A percentile compares a stretch with the other conserved stretches of the same genome.
phyloP scores from a whole-genome alignment of 306 rosid genomes.

The Vicia faba region DNA sequence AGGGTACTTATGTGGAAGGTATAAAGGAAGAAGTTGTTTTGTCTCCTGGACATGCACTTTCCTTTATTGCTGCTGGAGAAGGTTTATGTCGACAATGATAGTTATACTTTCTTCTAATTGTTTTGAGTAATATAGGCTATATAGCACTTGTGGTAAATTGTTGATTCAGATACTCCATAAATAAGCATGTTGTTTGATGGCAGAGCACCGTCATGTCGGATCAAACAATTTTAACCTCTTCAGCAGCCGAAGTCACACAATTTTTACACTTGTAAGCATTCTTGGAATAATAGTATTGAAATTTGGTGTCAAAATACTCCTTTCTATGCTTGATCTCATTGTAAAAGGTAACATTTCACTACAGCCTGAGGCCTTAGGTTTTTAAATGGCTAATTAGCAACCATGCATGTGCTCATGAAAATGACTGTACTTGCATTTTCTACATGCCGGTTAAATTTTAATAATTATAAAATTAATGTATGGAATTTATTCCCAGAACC shows the following conservation, averaged over 20 bases:
- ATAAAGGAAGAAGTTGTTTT: slow-evolving; percentile 98
- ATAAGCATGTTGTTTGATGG: slow-evolving; percentile 37
- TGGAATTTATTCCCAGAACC: not conserved
- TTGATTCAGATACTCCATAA: slow-evolving; percentile 23
- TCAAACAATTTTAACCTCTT: slow-evolving; percentile 96
- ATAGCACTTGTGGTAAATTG: slow-evolving; percentile 19
- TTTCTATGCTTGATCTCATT: slow-evolving; percentile 13
- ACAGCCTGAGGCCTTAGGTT: slow-evolving; percentile 32
- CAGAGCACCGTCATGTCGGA: slow-evolving; percentile 99
- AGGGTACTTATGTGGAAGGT: slow-evolving; percentile 99
- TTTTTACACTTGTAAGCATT: slow-evolving; percentile 85
- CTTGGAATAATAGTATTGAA: slow-evolving; percentile 26
- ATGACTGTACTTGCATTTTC: slow-evolving; percentile 16
- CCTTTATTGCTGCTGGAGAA: slow-evolving; percentile 99
- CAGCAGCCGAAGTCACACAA: slow-evolving; percentile 99
- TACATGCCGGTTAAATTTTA: slow-evolving; percentile 19
- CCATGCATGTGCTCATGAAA: slow-evolving; percentile 23
- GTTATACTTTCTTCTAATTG: slow-evolving; percentile 7
- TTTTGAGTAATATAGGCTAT: slow-evolving; percentile 13
- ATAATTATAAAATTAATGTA: not conserved
- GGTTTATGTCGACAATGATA: slow-evolving; percentile 49
- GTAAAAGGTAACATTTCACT: slow-evolving; percentile 15
- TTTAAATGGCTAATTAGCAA: slow-evolving; percentile 24
- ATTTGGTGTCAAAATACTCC: slow-evolving; percentile 15
- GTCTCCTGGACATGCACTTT: slow-evolving; percentile 97